Evolutionary conservation across 2,329 filamentous ascomycete genomes (phyloP), one percentile per base, ranked within the genome.

Genomic region (Leptosphaerulina australis): DNA sequence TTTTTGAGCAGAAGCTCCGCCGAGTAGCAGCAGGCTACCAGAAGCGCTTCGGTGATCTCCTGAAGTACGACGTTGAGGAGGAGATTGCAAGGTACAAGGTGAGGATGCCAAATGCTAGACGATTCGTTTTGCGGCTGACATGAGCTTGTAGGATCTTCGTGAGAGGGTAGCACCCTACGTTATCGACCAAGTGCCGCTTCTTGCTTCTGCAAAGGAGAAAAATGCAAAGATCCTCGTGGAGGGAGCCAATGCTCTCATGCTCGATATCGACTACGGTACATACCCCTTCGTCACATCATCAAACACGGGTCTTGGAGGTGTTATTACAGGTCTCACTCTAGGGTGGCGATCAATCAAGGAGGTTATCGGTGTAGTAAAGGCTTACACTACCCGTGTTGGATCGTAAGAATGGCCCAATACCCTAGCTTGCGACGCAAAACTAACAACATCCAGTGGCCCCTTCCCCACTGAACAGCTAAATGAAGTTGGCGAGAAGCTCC

Each of bases 391-490:
- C 22, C 78, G 82, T 54, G 83, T 86, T 29, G 72, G 71, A 56
- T 70, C 67, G 64, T 71, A 54, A 60, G 68, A 50, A 10, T 11
- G n/a, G 11, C 26, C 35, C 10, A 11, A n/a, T 18, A 3, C 21
- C 12, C 5, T 7, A 25, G 25, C n/a, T 22, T 37, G n/a, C 6
- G 11, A 31, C 4, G 30, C 7, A 11, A 14, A 21, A 10, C 58
- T 67, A 25, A 67, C 44, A 30, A 20, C 1, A 6, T 80, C 79
- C 33, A 77, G 77, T 33, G 86, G 86, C 10, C 82, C 82, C n/a
- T 88, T 89, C 74, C 85, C 85, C 34, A 86, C 84, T 0, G 86
- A 89, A 68, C 82, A 84, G 64, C 70, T 82, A 46, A 83, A 84
- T 68, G 76, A 77, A 41, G 63, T 74, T 21, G 83, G 83, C 56